These are phyloP conservation scores for Verticillium nubilum DNA, from an alignment of 2,329 filamentous ascomycete species.

Conservation along the genomic window DNA sequence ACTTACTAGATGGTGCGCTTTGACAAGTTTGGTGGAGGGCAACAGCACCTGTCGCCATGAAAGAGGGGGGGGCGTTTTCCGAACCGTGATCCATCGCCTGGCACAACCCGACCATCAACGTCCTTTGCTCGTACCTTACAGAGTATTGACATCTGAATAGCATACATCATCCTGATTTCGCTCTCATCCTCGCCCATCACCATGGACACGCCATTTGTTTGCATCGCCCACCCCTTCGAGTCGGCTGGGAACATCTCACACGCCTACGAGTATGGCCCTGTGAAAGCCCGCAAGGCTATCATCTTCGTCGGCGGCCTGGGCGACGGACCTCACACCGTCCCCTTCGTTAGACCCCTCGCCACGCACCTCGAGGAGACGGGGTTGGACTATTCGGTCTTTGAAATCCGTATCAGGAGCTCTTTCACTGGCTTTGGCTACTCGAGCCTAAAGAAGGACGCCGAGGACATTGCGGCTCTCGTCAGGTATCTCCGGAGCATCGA, in stretches of 20 bases:
- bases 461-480: conserved; percentile 47
- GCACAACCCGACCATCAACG: neutral
- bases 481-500: conserved; percentile 47
- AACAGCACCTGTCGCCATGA: neutral
- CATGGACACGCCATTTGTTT: conserved; percentile 3
- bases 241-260: conserved; percentile 32
- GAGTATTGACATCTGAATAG: no score
- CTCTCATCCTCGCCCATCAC: conserved; percentile 6
- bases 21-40: neutral
- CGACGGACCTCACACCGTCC: conserved; percentile 62
- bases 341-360: conserved; percentile 47
- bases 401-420: conserved; percentile 49
- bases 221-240: conserved; percentile 38
- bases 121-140: neutral
- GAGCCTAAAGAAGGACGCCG: conserved; percentile 45
- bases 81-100: neutral
- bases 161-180: neutral
- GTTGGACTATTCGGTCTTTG: conserved; percentile 48
- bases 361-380: conserved; percentile 31
- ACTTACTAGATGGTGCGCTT: no score
- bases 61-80: neutral
- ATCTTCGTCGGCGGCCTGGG: conserved; percentile 66
- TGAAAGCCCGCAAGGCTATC: conserved; percentile 48
- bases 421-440: conserved; percentile 47
- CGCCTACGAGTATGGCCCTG: conserved; percentile 41